A percentile compares a stretch with the other conserved stretches of the same genome.
These are phyloP conservation scores for Neurospora sp. DNA, from an alignment of 495 filamentous ascomycete genomes.

Conservation along the genomic window DNA sequence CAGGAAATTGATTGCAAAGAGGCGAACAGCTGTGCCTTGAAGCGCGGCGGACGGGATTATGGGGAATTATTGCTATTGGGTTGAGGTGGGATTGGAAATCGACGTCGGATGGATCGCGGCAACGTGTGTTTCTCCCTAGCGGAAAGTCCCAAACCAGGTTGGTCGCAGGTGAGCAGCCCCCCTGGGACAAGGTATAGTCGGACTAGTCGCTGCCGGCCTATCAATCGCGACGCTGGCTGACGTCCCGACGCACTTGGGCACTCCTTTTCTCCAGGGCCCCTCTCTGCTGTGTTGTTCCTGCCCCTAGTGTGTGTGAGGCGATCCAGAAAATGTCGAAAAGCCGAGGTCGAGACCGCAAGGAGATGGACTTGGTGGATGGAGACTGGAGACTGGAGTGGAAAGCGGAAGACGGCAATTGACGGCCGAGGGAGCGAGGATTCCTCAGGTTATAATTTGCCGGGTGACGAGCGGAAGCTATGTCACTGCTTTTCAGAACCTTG, in stretches of 20 bases:
- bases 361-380: not conserved
- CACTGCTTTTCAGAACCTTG: not conserved
- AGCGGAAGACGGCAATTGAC: conserved; percentile 2
- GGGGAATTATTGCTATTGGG: not conserved
- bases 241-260: not conserved
- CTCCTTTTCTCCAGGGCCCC: not conserved
- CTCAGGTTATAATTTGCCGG: not conserved
- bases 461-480: not conserved
- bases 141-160: not conserved
- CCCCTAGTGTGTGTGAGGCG: not conserved
- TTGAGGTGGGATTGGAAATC: not conserved
- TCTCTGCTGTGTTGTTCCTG: not conserved
- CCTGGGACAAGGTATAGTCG: not conserved
- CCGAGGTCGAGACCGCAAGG: not conserved
- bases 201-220: not conserved
- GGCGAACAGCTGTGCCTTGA: not conserved
- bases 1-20: conserved; percentile 7
- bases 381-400: not conserved
- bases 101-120: not conserved
- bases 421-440: not conserved
- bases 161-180: not conserved
- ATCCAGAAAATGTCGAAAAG: not conserved
- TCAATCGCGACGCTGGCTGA: not conserved
- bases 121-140: not conserved
- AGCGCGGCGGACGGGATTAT: conserved; percentile 2